Base-by-base conservation (phyloP, 2,329 filamentous ascomycete genomes). In the Westerdykella aurantiaca region DNA sequence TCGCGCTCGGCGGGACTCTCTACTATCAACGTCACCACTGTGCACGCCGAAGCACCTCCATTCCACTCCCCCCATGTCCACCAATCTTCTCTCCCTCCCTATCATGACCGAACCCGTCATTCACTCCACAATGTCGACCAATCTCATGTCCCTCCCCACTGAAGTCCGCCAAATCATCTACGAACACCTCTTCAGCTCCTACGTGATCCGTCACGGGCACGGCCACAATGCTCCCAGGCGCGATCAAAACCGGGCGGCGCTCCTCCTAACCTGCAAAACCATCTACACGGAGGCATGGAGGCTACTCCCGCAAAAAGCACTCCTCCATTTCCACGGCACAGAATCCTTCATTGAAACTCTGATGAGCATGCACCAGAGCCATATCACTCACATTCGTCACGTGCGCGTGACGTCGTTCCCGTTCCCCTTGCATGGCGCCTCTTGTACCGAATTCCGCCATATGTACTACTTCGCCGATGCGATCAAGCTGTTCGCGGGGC, bases 121-220 rank as follows among this genome's bases (percentile, higher is more conserved):
- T 49, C 48, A 48, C 49, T 46, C 35, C 53, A 52, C 47, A 31
- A 49, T 45, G 40, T 45, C 46, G 17, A 44, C 63, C 34, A 52
- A 45, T n/a, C 48, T 66, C n/a, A 47, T 67, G 6, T 50, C 56
- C 2, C 46, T 67, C 12, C 64, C 64, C 0, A 44, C 58, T 2
- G 64, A 67, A 48, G 45, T 67, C 6, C 54, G 64, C 23, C 59
- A 64, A 38, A 41, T 63, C 22, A 64, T 67, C 37, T 67, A 66
- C 40, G 50, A 48, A n/a, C 51, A 61, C 25, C 50, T 67, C 31
- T 67, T 65, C 45, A 53, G 52, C 31, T 52, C 56, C 31, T 58
- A 55, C 41, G 61, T 52, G 5, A 55, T 66, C 17, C 47, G 42
- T 12, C 64, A 60, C 34, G 62, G 63, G 18, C 60, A 60, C 45